These are phyloP conservation scores for Protostelium mycophagum DNA, from an alignment of 78 protist genomes.

Conservation along the genomic window DNA sequence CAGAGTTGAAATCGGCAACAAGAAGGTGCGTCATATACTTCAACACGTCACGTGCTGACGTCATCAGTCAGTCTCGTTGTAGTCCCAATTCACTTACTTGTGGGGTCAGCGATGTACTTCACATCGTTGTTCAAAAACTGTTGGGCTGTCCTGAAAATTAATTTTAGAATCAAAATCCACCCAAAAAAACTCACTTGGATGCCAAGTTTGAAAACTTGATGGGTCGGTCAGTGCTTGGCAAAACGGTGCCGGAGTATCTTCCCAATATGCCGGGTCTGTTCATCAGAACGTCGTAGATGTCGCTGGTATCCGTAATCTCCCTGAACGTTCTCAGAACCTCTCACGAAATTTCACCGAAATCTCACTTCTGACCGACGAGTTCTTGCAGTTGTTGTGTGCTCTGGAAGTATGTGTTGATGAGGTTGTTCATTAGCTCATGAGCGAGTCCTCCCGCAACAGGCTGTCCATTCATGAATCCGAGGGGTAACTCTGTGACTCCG, in stretches of 20 bases:
- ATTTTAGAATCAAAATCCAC: not conserved
- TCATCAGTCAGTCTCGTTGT: not conserved
- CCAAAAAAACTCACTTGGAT: not conserved
- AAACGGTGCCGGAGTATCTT: not conserved
- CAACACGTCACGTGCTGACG: not conserved
- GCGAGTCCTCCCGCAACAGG: not conserved
- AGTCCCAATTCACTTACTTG: not conserved
- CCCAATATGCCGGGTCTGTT: not conserved
- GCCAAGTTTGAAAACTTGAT: not conserved
- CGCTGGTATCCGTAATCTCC: not conserved
- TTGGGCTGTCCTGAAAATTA: not conserved
- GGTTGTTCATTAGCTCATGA: not conserved
- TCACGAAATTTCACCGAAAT: too few relatives aligned
- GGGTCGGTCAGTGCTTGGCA: not conserved
- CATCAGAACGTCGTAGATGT: not conserved
- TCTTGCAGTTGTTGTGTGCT: too few relatives aligned
- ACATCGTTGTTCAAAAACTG: not conserved
- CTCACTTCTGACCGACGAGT: too few relatives aligned
- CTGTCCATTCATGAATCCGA: not conserved
- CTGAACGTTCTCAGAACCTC: too few relatives aligned
- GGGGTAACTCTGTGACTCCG: not conserved
- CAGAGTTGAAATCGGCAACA: not conserved
- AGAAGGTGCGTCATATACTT: not conserved
- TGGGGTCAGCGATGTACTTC: not conserved
- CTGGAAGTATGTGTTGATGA: not conserved